phyloP scores from a whole-genome alignment of 208 protist species.

The Crithidia sp. region DNA sequence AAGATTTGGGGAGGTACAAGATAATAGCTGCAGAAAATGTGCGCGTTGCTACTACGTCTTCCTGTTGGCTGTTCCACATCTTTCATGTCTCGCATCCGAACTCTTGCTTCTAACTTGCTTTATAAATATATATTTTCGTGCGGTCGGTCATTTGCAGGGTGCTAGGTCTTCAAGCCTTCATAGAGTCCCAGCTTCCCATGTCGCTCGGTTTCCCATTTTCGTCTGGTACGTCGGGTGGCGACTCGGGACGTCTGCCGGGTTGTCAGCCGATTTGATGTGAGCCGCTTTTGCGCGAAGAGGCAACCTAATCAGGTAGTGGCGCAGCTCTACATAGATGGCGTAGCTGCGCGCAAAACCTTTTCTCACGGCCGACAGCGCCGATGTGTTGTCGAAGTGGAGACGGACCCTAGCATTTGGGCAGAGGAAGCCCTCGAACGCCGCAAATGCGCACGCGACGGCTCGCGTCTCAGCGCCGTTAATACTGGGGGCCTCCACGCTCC shows the following conservation, averaged over 20 bases:
- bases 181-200: not conserved
- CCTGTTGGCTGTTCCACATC: too few species aligned
- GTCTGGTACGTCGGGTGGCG: slow-evolving; percentile 2
- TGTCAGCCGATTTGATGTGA: slow-evolving; percentile 8
- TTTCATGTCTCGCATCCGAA: too few species aligned
- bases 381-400: slow-evolving; percentile 34
- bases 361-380: slow-evolving; percentile 11
- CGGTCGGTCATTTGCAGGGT: not conserved
- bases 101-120: not conserved
- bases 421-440: slow-evolving; percentile 3
- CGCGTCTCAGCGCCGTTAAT: slow-evolving; percentile 28
- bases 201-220: slow-evolving; percentile 8
- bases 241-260: slow-evolving; percentile 16
- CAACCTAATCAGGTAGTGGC: not conserved
- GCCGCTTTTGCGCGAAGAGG: not conserved
- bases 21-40: too few species aligned
- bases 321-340: slow-evolving; percentile 12
- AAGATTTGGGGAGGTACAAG: too few species aligned
- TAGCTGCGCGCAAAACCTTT: slow-evolving; percentile 17
- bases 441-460: slow-evolving; percentile 21
- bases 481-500: slow-evolving; percentile 1
- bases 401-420: not conserved
- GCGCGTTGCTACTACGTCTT: too few species aligned
- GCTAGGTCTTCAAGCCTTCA: not conserved
- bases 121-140: not conserved